Conservation (phyloP, 768 basidiomycete species). For the Cystobasidium ongulense region DNA sequence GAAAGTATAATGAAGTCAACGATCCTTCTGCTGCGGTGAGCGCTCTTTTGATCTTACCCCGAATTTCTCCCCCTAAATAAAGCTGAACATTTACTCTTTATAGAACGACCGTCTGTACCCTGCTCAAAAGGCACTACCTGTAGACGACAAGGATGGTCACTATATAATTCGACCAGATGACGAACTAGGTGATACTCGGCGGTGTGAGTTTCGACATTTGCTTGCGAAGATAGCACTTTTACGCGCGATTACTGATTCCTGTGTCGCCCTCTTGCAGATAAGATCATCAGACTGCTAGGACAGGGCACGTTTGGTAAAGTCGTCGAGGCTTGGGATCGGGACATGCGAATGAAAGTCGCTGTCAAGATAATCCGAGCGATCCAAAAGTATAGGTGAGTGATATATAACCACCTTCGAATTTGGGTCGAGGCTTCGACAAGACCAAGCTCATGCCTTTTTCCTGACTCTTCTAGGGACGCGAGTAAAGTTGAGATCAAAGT, state of each 20-base stretch:
- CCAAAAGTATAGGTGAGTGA: slow-evolving; percentile 64
- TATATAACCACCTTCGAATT: background rate
- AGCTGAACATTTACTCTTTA: background rate
- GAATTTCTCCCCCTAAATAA: background rate
- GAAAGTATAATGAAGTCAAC: slow-evolving; percentile 27
- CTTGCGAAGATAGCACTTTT: no score
- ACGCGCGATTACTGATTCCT: no score
- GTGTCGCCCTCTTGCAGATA: slow-evolving; percentile 56
- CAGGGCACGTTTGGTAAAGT: slow-evolving; percentile 99
- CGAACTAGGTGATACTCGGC: slow-evolving; percentile 59
- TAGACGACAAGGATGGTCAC: slow-evolving; percentile 98
- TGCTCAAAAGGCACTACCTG: slow-evolving; percentile 43
- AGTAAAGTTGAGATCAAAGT: slow-evolving; percentile 97
- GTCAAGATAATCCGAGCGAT: slow-evolving; percentile 99
- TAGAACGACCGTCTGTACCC: slow-evolving; percentile 11
- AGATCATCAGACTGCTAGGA: slow-evolving; percentile 78
- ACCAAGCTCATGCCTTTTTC: background rate
- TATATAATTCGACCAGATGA: slow-evolving; percentile 91
- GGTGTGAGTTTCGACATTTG: slow-evolving; percentile 55
- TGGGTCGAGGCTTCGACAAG: background rate
- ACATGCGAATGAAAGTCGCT: slow-evolving; percentile 69
- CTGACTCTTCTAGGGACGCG: slow-evolving; percentile 60
- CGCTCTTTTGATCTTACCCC: background rate
- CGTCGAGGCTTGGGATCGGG: slow-evolving; percentile 78
- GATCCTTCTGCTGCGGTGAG: slow-evolving; percentile 22